Conservation (phyloP, 2,329 filamentous ascomycete species). For the Parastagonospora avenae region DNA sequence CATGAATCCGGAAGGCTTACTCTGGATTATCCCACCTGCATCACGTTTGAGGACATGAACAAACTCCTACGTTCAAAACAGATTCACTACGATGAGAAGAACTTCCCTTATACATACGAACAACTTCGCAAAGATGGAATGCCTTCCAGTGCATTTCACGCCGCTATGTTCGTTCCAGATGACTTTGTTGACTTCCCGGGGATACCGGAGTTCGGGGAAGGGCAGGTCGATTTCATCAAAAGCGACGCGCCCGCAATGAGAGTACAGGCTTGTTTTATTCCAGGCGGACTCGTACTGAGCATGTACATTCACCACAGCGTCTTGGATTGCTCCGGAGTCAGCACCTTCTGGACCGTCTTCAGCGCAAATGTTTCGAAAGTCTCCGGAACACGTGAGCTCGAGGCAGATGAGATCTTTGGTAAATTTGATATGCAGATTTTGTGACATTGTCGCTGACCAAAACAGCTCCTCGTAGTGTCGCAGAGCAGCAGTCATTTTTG, state of each 20-base stretch:
- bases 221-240: slow-evolving; percentile 30
- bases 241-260: slow-evolving; percentile 37
- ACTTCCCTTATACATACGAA: slow-evolving; percentile 33
- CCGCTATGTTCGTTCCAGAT: slow-evolving; percentile 36
- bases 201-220: slow-evolving; percentile 34
- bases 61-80: slow-evolving; percentile 29
- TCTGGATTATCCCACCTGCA: slow-evolving; percentile 30
- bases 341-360: slow-evolving; percentile 32
- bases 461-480: slow-evolving; percentile 21
- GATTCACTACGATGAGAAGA: slow-evolving; percentile 16
- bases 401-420: slow-evolving; percentile 14
- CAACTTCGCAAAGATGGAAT: slow-evolving; percentile 38
- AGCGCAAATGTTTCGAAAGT: slow-evolving; percentile 29
- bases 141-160: slow-evolving; percentile 39
- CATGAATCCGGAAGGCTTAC: slow-evolving; percentile 29
- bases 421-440: slow-evolving; percentile 5
- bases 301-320: slow-evolving; percentile 42
- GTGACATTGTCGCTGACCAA: slow-evolving; percentile 13
- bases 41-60: slow-evolving; percentile 19
- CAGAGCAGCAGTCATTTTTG: slow-evolving; percentile 29
- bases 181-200: slow-evolving; percentile 33
- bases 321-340: slow-evolving; percentile 38
- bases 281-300: slow-evolving; percentile 42
- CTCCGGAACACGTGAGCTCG: slow-evolving; percentile 18
- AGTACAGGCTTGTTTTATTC: slow-evolving; percentile 42